phyloP scores from a whole-genome alignment of 352 stramenopile genomes.

The Globisporangium orthogonon region DNA sequence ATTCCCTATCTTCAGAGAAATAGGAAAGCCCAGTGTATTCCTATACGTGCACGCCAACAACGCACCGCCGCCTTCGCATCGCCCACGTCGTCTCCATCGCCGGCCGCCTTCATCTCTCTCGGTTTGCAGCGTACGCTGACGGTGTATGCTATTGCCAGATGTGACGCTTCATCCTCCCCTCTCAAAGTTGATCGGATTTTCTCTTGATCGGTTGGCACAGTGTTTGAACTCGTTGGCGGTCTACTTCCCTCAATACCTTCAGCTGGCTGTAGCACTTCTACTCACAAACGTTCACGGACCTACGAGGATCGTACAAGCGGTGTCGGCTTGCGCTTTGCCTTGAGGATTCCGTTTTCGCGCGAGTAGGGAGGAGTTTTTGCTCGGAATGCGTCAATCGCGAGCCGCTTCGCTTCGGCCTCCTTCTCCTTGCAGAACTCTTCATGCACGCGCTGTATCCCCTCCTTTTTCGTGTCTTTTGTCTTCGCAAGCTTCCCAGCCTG shows the following conservation, averaged over 20 bases:
- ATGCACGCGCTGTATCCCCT: conserved; percentile 4
- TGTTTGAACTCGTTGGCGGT: too few species aligned
- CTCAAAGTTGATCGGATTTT: too few species aligned
- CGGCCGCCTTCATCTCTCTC: conserved; percentile 6
- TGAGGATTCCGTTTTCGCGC: neutral
- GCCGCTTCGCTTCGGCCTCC: conserved; percentile 2
- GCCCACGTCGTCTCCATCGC: conserved; percentile 1
- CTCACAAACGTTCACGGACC: too few species aligned
- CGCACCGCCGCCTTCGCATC: conserved; percentile 11
- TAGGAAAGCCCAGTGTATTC: too few species aligned
- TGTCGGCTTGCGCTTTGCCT: neutral
- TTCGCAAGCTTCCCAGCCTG: conserved; percentile 41
- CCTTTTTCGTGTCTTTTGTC: conserved; percentile 11
- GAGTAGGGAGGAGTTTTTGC: conserved; percentile 6
- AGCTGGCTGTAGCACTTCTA: too few species aligned
- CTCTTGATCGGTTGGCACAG: too few species aligned
- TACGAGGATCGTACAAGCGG: neutral
- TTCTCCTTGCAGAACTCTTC: conserved; percentile 5
- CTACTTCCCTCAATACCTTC: too few species aligned
- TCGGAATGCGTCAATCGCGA: conserved; percentile 7
- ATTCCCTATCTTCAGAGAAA: too few species aligned
- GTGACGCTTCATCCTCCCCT: too few species aligned
- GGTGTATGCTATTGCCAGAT: too few species aligned
- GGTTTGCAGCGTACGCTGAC: too few species aligned
- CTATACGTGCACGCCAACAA: neutral